Evolutionary conservation across 2,329 filamentous ascomycete species (phyloP).

Genomic region (Fusarium tricinctum): DNA sequence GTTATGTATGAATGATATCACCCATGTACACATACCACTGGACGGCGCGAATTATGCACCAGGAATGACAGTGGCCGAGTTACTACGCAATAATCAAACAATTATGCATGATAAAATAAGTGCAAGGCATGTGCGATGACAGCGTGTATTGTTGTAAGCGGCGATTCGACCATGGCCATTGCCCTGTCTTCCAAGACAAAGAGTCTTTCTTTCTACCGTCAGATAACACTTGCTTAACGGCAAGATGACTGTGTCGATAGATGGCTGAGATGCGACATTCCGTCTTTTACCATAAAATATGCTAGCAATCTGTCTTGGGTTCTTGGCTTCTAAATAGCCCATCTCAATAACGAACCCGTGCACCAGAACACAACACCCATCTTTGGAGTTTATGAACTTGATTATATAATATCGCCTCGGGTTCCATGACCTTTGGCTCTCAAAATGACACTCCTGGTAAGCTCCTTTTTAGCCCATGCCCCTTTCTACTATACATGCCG

Average conservation of each 20-base stretch:
- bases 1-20: slow-evolving; percentile 21
- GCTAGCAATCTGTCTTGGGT: background rate
- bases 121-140: background rate
- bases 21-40: background rate
- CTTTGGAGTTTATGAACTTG: background rate
- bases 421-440: background rate
- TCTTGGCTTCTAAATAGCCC: background rate
- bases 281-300: background rate
- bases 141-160: background rate
- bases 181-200: background rate
- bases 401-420: background rate
- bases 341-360: background rate
- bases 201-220: background rate
- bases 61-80: background rate
- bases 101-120: too few species aligned
- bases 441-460: slow-evolving; percentile 1
- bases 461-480: slow-evolving; percentile 27
- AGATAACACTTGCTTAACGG: background rate
- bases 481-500: slow-evolving; percentile 30
- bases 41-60: too few species aligned
- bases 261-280: background rate
- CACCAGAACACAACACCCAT: background rate
- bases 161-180: background rate
- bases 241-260: background rate
- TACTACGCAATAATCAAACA: too few species aligned